A percentile compares a stretch with the other conserved stretches of the same genome.
Evolutionary conservation across 1,139 yeast genomes (phyloP).

Genomic region (Diutina rugosa): DNA sequence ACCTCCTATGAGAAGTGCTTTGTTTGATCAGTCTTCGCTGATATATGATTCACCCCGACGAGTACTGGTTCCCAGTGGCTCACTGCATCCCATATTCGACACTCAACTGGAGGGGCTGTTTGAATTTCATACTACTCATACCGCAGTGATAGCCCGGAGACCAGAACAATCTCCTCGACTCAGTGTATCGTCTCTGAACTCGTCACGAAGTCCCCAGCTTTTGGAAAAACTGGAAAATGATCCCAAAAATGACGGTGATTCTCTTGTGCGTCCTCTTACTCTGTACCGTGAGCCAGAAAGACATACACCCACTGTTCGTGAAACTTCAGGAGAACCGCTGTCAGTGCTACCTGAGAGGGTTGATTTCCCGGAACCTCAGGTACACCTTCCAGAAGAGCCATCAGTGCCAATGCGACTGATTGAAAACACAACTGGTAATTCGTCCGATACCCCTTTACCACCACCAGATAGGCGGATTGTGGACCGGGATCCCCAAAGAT

Average conservation of each 20-base stretch:
- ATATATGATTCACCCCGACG: not conserved
- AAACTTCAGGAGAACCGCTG: not conserved
- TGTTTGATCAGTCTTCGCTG: not conserved
- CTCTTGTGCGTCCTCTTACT: not conserved
- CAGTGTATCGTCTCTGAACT: not conserved
- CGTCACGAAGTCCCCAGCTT: not conserved
- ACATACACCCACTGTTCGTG: not conserved
- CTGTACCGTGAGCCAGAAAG: not conserved
- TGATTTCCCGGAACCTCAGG: not conserved
- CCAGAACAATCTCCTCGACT: not conserved
- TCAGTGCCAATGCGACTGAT: not conserved
- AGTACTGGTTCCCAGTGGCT: not conserved
- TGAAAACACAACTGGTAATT: not conserved
- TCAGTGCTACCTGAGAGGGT: not conserved
- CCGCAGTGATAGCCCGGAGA: not conserved
- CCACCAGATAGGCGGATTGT: not conserved
- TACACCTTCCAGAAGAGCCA: not conserved
- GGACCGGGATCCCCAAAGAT: not conserved
- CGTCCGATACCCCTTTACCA: not conserved
- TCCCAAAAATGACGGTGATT: not conserved
- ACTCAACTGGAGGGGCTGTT: not conserved
- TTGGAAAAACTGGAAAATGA: not conserved
- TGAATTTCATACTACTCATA: not conserved
- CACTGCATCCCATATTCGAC: not conserved
- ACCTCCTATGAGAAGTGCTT: no score